These are phyloP conservation scores for Sapria himalayana DNA, from an alignment of 345 rosid species.

Conservation along the genomic window DNA sequence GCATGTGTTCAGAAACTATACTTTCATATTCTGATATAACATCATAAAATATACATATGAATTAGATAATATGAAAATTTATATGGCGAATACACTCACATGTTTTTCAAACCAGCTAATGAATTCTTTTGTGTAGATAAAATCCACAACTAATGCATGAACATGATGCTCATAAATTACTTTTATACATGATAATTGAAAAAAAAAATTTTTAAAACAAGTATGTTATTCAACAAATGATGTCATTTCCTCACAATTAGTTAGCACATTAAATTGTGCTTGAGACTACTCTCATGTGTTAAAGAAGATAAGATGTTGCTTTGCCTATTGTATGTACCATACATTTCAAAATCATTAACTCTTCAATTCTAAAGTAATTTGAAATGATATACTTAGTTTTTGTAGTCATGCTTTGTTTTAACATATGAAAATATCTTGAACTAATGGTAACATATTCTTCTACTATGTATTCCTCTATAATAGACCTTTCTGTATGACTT, in stretches of 20 bases:
- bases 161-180: too few species aligned
- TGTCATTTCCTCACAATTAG: background rate
- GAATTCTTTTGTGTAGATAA: too few species aligned
- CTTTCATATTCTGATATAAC: too few species aligned
- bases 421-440: background rate
- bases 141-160: too few species aligned
- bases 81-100: too few species aligned
- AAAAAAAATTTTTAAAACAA: background rate
- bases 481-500: background rate
- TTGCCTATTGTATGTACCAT: background rate
- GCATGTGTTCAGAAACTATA: background rate
- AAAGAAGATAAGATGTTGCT: background rate
- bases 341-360: background rate
- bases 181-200: too few species aligned
- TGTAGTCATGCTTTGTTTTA: background rate
- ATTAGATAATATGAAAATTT: too few species aligned
- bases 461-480: background rate
- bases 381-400: background rate
- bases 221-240: background rate
- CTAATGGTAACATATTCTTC: conserved; percentile 2
- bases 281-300: background rate
- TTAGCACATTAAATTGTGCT: background rate
- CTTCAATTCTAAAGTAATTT: background rate
- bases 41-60: too few species aligned
- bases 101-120: too few species aligned